Base-by-base conservation (phyloP, 2,329 filamentous ascomycete species). In the Ophiobolus disseminans region DNA sequence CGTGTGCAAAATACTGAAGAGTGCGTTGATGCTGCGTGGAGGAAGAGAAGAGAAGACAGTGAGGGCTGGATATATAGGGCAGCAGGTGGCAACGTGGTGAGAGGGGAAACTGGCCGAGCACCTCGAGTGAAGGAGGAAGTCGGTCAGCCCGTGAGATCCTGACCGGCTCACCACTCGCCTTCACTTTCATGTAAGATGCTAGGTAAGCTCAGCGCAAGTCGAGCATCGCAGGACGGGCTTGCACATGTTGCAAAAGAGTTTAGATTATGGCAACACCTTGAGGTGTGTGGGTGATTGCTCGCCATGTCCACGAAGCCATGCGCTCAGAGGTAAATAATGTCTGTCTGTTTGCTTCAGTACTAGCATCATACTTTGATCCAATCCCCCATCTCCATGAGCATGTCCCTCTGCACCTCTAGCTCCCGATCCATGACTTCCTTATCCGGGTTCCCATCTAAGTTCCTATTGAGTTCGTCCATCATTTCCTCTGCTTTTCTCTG, bases 401-500 rank as follows among this genome's bases (percentile, higher is more conserved):
- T 48, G 19, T 62, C 52, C 42, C 52, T 58, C 47, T 71, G 68
- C n/a, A 40, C 37, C 40, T 68, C 62, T 23, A 72, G 50, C 37
- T 61, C 60, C 14, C 48, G 35, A 37, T 66, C 59, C 42, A 67
- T 53, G 28, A 57, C 48, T 37, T 50, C 54, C 26, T 46, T 58
- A 40, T 57, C 50, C 23, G 54, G 58, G 40, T 58, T 62, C 22
- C 36, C 32, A 14, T 59, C 63, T n/a, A 68, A 42, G 20, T 49
- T 57, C 28, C 45, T 48, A 42, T 53, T 57, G 14, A 65, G 31
- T 25, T 54, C 60, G 21, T 57, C 54, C 35, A 55, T 61, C 60
- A 60, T 62, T 49, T 75, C 73, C 32, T 71, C 65, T 43, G 63
- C 68, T 57, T 75, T 76, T 39, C 47, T 60, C 45, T 62, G 63